Percentiles rank a stretch among this genome's conserved stretches.
These are phyloP conservation scores for Ambrosia hybrid DNA, from an alignment of 140 eudicot genomes.

Conservation along the genomic window DNA sequence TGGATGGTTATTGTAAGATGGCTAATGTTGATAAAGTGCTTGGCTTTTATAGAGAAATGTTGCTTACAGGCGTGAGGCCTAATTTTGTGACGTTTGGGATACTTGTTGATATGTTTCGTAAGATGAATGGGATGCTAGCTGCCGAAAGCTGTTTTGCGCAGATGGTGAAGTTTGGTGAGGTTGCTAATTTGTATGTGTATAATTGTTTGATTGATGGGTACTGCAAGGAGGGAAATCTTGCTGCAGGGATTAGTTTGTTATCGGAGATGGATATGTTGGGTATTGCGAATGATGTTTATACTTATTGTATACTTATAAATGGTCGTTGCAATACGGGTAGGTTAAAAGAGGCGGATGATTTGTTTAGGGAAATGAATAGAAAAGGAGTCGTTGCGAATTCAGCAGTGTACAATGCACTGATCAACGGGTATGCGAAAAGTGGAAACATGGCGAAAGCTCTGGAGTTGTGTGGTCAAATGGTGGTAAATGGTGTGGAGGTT, in stretches of 20 bases:
- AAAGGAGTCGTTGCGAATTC: constrained; percentile 46
- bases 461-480: constrained; percentile 69
- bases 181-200: constrained; percentile 60
- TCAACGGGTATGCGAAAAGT: constrained; percentile 54
- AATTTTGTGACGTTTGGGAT: constrained; percentile 69
- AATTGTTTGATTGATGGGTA: constrained; percentile 72
- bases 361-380: constrained; percentile 51
- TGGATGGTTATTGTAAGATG: constrained; percentile 78
- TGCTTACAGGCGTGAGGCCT: constrained; percentile 44
- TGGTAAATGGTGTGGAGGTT: constrained; percentile 54
- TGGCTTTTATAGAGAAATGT: constrained; percentile 52
- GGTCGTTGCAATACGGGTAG: constrained; percentile 57
- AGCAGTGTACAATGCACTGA: constrained; percentile 63
- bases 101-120: constrained; percentile 52
- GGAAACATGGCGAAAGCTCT: constrained; percentile 69
- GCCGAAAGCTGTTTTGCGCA: constrained; percentile 54
- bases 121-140: constrained; percentile 43
- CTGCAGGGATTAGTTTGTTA: constrained; percentile 44
- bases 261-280: constrained; percentile 57
- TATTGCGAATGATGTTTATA: constrained; percentile 57
- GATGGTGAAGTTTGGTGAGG: constrained; percentile 66
- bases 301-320: constrained; percentile 62
- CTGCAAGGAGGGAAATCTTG: constrained; percentile 48
- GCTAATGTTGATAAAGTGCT: constrained; percentile 47
- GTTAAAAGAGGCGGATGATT: constrained; percentile 53